Conservation (phyloP, 2,329 filamentous ascomycete genomes). For the Sphaerostilbella broomeana region DNA sequence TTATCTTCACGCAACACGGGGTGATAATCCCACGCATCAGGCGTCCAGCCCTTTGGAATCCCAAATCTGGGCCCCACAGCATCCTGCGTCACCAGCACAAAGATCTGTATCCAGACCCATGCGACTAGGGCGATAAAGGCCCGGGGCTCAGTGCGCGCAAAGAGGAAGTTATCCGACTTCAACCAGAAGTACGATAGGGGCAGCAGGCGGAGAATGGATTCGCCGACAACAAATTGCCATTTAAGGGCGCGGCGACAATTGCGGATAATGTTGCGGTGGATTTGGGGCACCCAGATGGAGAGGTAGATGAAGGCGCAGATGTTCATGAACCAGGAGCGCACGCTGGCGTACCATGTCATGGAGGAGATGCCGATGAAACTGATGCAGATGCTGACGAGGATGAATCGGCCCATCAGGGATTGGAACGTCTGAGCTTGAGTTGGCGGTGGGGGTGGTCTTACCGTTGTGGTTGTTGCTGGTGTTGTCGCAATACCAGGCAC, state of each 20-base stretch:
- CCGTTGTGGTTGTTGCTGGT: conserved; percentile 21
- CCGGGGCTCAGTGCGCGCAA: conserved; percentile 60
- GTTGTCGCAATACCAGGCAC: conserved; percentile 32
- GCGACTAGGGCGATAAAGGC: conserved; percentile 54
- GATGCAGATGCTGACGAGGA: conserved; percentile 48
- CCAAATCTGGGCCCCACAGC: conserved; percentile 85
- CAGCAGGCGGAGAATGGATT: conserved; percentile 69
- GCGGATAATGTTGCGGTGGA: conserved; percentile 79
- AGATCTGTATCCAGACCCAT: conserved; percentile 86
- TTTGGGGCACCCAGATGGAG: conserved; percentile 89
- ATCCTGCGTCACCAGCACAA: conserved; percentile 73
- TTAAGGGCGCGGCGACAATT: conserved; percentile 88
- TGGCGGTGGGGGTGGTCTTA: conserved; percentile 21
- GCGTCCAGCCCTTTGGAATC: conserved; percentile 60
- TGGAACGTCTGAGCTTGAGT: conserved; percentile 39
- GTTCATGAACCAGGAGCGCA: conserved; percentile 55
- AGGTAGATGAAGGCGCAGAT: conserved; percentile 67
- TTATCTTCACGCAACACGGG: conserved; percentile 79
- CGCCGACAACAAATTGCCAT: conserved; percentile 84
- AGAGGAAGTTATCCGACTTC: conserved; percentile 71
- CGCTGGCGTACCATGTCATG: conserved; percentile 50
- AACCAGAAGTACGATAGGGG: conserved; percentile 85
- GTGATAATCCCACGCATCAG: conserved; percentile 91
- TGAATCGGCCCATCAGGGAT: conserved; percentile 49
- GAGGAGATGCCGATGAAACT: conserved; percentile 55